These are phyloP conservation scores for Kwoniella sp. DNA, from an alignment of 768 basidiomycete genomes.

Conservation along the genomic window DNA sequence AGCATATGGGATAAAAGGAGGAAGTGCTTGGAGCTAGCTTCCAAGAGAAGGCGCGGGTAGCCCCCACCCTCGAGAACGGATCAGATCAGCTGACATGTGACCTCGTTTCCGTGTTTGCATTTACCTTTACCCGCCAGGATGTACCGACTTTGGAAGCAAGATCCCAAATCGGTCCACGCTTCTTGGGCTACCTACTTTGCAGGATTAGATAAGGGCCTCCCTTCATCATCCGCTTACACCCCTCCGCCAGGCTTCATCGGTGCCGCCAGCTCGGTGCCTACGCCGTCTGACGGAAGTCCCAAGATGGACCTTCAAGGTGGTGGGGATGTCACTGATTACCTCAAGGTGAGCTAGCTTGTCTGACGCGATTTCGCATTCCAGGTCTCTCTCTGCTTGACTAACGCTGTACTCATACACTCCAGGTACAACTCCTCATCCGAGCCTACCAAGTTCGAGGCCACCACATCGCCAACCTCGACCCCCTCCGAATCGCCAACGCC, in stretches of 20 bases:
- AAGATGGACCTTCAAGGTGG: slow-evolving; percentile 64
- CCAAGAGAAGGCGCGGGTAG: neutral
- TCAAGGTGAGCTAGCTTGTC: slow-evolving; percentile 82
- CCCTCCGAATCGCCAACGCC: slow-evolving; percentile 86
- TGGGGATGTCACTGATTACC: slow-evolving; percentile 83
- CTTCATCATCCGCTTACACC: slow-evolving; percentile 69
- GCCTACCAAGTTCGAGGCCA: slow-evolving; percentile 99
- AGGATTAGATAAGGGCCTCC: slow-evolving; percentile 84
- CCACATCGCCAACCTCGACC: slow-evolving; percentile 92
- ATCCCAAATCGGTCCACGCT: slow-evolving; percentile 85
- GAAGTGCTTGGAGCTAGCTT: too few relatives aligned
- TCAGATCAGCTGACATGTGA: slow-evolving; percentile 11
- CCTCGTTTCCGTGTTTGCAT: neutral
- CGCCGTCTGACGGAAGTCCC: slow-evolving; percentile 77
- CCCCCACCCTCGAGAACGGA: neutral
- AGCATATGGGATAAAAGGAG: neutral
- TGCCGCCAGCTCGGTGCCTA: slow-evolving; percentile 57
- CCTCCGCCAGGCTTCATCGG: slow-evolving; percentile 72
- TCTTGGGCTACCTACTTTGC: slow-evolving; percentile 95
- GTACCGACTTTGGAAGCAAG: slow-evolving; percentile 77
- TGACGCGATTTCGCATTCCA: too few relatives aligned
- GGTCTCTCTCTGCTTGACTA: too few relatives aligned
- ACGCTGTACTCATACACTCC: too few relatives aligned
- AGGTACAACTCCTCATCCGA: slow-evolving; percentile 96
- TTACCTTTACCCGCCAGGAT: slow-evolving; percentile 62